Evolutionary conservation across 2,329 filamentous ascomycete genomes (phyloP), one percentile per base, ranked within the genome.

Genomic region (Fusarium sp.): DNA sequence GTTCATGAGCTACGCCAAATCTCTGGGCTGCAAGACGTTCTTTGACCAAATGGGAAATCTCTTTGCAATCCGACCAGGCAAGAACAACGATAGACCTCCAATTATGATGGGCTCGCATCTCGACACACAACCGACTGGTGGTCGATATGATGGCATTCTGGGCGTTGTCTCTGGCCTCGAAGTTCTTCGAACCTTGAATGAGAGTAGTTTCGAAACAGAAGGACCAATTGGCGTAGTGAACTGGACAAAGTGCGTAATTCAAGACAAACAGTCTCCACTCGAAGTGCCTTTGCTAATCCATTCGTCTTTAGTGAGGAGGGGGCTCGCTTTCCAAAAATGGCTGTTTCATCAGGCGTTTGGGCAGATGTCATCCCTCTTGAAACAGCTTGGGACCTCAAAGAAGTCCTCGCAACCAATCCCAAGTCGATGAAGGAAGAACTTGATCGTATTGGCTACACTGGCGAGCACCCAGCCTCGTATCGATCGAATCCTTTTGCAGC

Each of bases 351-450:
- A 2, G 58, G 54, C 0, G 58, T 61, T 1, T 61, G 58, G 58
- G 58, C 58, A 3, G 54, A 60, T 5, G 36, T 20, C 2, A 59
- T 60, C 1, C 54, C 58, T 1, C 54, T 60, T 0, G 6, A 60
- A 6, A 58, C 58, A 1, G 58, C 58, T 2, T 61, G 58, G 58
- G 18, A 61, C 33, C 6, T 61, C 0, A 26, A 0, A 11, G 58
- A 61, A 0, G 43, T 59, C 0, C 1, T 61, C 2, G 58, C 43
- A 3, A 5, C 54, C 4, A 28, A 59, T 0, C 36, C 54, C 1
- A 61, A 59, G 31, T 61, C 58, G 0, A 61, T 61, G 58, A 61
- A 61, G 28, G 58, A 61, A 8, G 58, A 61, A 13, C 54, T 61
- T 1, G 58, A 61, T 0, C 45, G 58, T 3, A 59, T 61, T 2